Evolutionary conservation across 192 early-diverging fungal species (phyloP).

Genomic region (Backusella sp.): DNA sequence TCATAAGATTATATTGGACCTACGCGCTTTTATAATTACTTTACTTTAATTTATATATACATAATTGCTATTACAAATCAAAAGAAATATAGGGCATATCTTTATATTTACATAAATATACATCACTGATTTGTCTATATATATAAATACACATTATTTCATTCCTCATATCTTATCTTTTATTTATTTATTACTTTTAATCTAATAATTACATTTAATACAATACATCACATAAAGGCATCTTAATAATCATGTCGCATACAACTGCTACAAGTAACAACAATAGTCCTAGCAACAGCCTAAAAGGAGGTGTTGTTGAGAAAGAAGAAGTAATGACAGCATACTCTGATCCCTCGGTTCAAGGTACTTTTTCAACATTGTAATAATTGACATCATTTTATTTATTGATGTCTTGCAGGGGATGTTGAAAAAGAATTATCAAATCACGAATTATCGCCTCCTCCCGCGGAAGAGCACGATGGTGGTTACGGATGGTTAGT

Average conservation of each 20-base stretch:
- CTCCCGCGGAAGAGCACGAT: conserved; percentile 20
- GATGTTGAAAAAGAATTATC: background rate
- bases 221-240: background rate
- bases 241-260: background rate
- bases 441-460: background rate
- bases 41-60: background rate
- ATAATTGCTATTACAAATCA: background rate
- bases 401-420: background rate
- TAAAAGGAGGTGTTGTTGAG: background rate
- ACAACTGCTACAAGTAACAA: background rate
- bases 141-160: background rate
- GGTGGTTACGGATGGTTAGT: conserved; percentile 44
- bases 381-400: background rate
- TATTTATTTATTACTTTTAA: background rate
- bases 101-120: background rate
- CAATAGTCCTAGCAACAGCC: background rate
- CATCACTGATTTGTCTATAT: background rate
- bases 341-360: background rate
- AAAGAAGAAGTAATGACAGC: background rate
- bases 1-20: background rate
- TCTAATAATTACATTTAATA: background rate
- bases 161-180: background rate
- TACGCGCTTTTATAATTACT: background rate
- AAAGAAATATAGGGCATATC: background rate
- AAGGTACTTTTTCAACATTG: background rate